Evolutionary conservation across 2,329 filamentous ascomycete species (phyloP), one percentile per base, ranked within the genome.

Genomic region (Phaeosphaeriaceae sp.): DNA sequence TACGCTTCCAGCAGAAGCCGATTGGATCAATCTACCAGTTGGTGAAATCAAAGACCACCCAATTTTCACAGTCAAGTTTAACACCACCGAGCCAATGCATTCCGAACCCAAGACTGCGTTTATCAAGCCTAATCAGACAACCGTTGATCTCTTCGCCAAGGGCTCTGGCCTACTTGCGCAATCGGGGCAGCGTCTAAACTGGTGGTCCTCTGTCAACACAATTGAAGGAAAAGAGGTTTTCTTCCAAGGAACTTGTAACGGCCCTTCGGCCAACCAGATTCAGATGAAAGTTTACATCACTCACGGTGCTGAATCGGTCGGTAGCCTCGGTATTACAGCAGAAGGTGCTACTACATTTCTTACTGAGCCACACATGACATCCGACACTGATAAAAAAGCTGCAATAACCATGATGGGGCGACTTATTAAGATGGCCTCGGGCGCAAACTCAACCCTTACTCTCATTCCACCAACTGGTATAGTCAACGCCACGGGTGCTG

Each of bases 261-360:
- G 75, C 0, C 65, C 75, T 41, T 54, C 63, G 17, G 61, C 67
- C 50, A 63, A 66, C 56, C 68, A 63, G 15, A 54, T 72, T 21
- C 65, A 70, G 45, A 71, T 73, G 66, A 72, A 72, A 52, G 56
- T 72, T 7, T 87, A 88, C 71, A 82, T 88, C 15, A 84, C 84
- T 28, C 82, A 85, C 48, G 85, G 86, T 37, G 74, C 81, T 11
- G 79, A 79, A n/a, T 85, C 85, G 8, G 76, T 83, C 13, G 86
- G 85, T 20, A 77, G 82, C 44, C 80, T 86, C 55, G 69, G 69
- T 23, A 70, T 74, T 39, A 71, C 66, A 7, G 56, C 64, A 3
- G 63, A 61, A 1, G 71, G 74, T 12, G 62, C 73, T 29, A 76
- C 76, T 36, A 68, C 75, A 21, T 67, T 82, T 47, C 76, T 74